Evolutionary conservation across 768 basidiomycete species (phyloP).

Genomic region (Russula brevipes): DNA sequence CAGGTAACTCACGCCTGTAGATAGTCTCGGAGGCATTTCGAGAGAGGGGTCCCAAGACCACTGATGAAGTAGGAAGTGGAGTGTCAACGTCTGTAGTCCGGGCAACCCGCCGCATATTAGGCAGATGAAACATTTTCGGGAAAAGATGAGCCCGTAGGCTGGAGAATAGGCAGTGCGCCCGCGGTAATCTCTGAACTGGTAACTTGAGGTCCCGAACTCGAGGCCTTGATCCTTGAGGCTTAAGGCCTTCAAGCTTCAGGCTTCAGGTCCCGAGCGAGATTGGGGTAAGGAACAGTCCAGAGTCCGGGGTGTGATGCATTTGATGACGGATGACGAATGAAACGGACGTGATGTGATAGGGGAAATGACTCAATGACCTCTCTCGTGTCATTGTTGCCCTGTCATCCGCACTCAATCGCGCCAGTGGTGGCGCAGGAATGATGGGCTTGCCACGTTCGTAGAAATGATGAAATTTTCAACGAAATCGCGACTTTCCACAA

Average conservation of each 20-base stretch:
- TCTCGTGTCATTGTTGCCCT: background rate
- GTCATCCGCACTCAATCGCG: background rate
- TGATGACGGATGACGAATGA: background rate
- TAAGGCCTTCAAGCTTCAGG: no score
- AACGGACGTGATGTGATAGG: background rate
- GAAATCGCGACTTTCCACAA: slow-evolving; percentile 2
- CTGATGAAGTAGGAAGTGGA: background rate
- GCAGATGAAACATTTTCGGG: background rate
- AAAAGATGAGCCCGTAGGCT: background rate
- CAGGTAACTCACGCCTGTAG: background rate
- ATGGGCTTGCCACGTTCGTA: background rate
- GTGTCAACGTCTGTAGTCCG: background rate
- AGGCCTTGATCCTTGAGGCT: no score
- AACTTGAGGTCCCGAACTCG: background rate
- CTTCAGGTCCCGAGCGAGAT: no score
- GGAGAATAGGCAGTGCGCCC: background rate
- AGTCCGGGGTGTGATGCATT: background rate
- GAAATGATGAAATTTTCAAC: slow-evolving; percentile 4
- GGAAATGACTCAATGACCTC: background rate
- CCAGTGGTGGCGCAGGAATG: background rate
- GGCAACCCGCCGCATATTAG: background rate
- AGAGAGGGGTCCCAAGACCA: background rate
- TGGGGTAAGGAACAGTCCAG: background rate
- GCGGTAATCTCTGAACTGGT: background rate
- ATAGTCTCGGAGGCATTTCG: background rate